Base-by-base conservation (phyloP, 1,284 basidiomycete species). In the Cryptococcus depauperatus region DNA sequence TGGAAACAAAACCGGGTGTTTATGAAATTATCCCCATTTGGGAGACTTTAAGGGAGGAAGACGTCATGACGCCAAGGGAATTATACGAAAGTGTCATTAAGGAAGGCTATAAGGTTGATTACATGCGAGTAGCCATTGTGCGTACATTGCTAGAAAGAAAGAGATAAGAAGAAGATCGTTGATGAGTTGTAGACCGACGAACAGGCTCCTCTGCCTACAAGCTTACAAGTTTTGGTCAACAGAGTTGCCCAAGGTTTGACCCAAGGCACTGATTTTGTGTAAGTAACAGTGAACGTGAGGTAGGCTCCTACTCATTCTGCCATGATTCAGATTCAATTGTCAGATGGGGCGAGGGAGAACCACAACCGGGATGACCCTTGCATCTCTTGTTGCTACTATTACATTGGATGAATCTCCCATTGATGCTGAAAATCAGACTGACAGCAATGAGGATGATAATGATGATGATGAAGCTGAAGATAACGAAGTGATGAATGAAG, bases 351-450 rank as follows among this genome's bases (percentile, higher is more conserved):
- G 69, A 44, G 76, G 76, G 1, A 61, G 77, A 14, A 79, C 77
- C 1, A 97, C 91, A 0, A 95, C 90, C 0, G 92, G 91, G 9
- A 96, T 95, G 90, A 79, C 91, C 37, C 82, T 84, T 14, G 88
- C 89, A 1, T 86, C 83, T 43, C 73, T 97, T 23, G 86, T 95
- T 41, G 84, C 88, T 1, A 88, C 84, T 0, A 81, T 84, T 14
- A 76, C 79, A 62, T 74, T 75, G 43, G 59, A 57, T 18, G 54
- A 62, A 25, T 54, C 43, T 32, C 41, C 28, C 13, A 14, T 37
- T 13, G 54, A 50, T 7, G 50, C 14, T 14, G 35, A 48, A 37
- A 37, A 50, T 21, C 45, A 40, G 60, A 64, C 37, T 66, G 73
- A 48, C 26, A 41, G 46, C 29, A 57, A 59, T 14, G 54, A 61